phyloP scores from a whole-genome alignment of 1,284 basidiomycete species.

The Stereum hirsutum region DNA sequence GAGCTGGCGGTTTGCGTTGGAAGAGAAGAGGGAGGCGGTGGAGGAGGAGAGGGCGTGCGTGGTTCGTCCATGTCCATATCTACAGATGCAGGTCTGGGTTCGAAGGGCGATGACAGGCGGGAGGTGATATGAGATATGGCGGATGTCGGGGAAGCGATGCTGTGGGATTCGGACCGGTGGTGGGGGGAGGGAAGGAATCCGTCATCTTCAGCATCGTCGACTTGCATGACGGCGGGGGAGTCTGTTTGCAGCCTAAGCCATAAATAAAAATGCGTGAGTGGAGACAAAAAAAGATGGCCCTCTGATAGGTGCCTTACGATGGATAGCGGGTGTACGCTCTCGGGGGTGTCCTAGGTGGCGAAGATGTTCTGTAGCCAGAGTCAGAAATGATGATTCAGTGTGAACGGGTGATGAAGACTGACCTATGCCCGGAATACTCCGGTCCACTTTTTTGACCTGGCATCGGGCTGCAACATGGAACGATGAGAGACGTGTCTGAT shows the following conservation, averaged over 20 bases:
- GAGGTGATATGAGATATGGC: background rate
- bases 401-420: background rate
- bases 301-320: too few relatives aligned
- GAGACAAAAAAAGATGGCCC: background rate
- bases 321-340: too few relatives aligned
- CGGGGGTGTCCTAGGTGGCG: background rate
- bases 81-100: background rate
- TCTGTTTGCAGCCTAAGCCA: too few relatives aligned
- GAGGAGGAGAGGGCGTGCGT: background rate
- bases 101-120: slow-evolving; percentile 7
- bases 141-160: background rate
- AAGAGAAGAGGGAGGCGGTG: background rate
- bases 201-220: too few relatives aligned
- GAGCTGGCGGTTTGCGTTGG: background rate
- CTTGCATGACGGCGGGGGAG: too few relatives aligned
- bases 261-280: too few relatives aligned
- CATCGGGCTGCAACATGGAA: background rate
- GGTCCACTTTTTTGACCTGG: background rate
- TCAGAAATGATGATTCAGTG: background rate
- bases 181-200: background rate
- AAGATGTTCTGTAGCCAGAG: background rate
- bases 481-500: background rate
- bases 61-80: background rate
- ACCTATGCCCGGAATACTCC: background rate
- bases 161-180: background rate